A percentile compares a stretch with the other conserved stretches of the same genome.
phyloP scores from a whole-genome alignment of 129 eudicot species.

The Pulicaria dysenterica region DNA sequence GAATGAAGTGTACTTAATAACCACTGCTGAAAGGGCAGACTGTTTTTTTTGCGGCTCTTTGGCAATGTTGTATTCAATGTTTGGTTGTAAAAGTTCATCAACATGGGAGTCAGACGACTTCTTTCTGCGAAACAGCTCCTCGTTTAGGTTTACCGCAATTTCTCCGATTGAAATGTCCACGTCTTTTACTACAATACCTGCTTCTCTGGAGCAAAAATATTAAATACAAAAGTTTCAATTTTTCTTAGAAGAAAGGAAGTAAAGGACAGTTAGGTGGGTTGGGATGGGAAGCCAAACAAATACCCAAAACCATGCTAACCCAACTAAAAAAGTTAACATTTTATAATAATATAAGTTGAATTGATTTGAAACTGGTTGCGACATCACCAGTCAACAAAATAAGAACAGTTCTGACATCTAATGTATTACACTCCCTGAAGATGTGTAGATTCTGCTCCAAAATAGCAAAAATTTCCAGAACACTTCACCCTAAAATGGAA shows the following conservation, averaged over 20 bases:
- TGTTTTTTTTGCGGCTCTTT: constrained; percentile 46
- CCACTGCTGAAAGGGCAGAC: constrained; percentile 38
- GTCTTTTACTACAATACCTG: constrained; percentile 70
- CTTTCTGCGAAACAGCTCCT: constrained; percentile 56
- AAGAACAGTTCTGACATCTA: too few species aligned
- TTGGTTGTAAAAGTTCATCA: constrained; percentile 38
- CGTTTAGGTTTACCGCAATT: constrained; percentile 62
- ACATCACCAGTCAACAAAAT: too few species aligned
- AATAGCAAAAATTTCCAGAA: too few species aligned
- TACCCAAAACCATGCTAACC: too few species aligned
- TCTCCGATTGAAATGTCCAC: constrained; percentile 74
- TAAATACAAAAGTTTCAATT: constrained; percentile 23
- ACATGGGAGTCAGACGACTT: constrained; percentile 42
- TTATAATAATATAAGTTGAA: too few species aligned
- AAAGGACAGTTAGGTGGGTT: too few species aligned
- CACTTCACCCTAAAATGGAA: too few species aligned
- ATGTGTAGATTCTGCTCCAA: too few species aligned
- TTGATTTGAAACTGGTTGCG: too few species aligned
- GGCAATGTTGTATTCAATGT: constrained; percentile 39
- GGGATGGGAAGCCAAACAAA: too few species aligned
- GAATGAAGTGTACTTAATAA: constrained; percentile 56
- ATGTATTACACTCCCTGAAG: too few species aligned
- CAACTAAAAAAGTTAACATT: too few species aligned
- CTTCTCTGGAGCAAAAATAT: constrained; percentile 61
- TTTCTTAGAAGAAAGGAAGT: constrained; percentile 7